Conservation (phyloP, 1,139 yeast species). For the Candida labiduridarum region DNA sequence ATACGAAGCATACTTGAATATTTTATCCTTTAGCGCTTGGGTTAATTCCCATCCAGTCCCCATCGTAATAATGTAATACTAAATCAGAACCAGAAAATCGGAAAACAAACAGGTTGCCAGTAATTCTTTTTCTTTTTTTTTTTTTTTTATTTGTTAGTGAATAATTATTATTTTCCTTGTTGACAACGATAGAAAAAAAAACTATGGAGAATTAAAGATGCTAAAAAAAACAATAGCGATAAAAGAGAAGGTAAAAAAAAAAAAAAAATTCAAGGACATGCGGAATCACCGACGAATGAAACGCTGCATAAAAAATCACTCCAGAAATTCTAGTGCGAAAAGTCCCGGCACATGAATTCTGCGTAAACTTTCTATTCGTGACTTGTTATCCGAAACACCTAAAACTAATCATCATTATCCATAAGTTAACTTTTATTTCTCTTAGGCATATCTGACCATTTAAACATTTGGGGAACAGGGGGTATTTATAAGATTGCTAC, state of each 20-base stretch:
- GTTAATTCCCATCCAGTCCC: constrained; percentile 52
- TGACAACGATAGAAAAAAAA: neutral
- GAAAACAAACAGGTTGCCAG: neutral
- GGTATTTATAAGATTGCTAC: neutral
- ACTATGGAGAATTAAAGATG: neutral
- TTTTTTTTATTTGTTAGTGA: neutral
- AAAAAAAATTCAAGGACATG: neutral
- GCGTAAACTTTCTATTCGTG: neutral
- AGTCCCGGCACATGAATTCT: neutral
- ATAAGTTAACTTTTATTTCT: no score
- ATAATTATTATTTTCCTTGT: neutral
- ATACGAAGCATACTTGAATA: constrained; percentile 63
- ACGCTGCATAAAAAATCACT: neutral
- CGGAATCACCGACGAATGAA: constrained; percentile 3
- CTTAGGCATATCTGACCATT: no score
- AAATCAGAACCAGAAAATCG: neutral
- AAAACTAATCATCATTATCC: no score
- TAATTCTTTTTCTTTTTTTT: neutral
- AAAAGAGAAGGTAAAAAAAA: neutral
- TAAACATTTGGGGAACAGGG: neutral
- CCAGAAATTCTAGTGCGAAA: neutral
- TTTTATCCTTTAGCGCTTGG: constrained; percentile 38
- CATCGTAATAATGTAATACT: constrained; percentile 22
- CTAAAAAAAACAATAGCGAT: neutral
- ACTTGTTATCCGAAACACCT: no score